Conservation (phyloP, 192 early-diverging fungal genomes). For the Tieghemiomyces parasiticus region DNA sequence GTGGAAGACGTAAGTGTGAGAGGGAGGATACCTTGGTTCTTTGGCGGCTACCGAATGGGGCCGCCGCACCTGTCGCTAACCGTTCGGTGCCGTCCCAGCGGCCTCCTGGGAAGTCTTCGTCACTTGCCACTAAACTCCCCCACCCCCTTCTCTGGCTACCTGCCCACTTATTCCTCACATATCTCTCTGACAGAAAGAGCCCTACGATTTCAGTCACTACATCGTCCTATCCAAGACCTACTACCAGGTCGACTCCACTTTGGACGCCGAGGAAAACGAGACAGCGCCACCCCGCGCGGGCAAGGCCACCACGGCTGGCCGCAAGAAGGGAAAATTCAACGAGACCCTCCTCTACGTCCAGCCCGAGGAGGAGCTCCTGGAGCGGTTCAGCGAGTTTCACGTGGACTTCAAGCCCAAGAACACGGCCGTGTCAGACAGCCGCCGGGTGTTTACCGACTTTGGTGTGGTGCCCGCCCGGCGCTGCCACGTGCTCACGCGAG, state of each 20-base stretch:
- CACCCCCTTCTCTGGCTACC: not conserved
- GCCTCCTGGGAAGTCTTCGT: no score
- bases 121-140: no score
- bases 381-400: slow-evolving; percentile 49
- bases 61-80: no score
- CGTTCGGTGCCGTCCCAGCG: no score
- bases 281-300: slow-evolving; percentile 16
- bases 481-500: slow-evolving; percentile 27
- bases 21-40: no score
- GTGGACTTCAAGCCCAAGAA: slow-evolving; percentile 73
- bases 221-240: slow-evolving; percentile 71
- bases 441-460: slow-evolving; percentile 68
- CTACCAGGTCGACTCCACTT: slow-evolving; percentile 45
- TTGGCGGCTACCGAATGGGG: no score
- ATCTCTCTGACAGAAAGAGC: slow-evolving; percentile 33
- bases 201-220: slow-evolving; percentile 72
- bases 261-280: slow-evolving; percentile 39
- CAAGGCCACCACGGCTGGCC: slow-evolving; percentile 26
- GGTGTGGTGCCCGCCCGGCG: slow-evolving; percentile 60
- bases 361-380: slow-evolving; percentile 84
- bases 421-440: slow-evolving; percentile 51
- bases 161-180: not conserved
- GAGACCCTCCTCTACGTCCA: slow-evolving; percentile 59
- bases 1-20: slow-evolving; percentile 41
- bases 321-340: slow-evolving; percentile 14